phyloP scores from a whole-genome alignment of 805 yeast species.

The Crinitomyces ghanaensis region DNA sequence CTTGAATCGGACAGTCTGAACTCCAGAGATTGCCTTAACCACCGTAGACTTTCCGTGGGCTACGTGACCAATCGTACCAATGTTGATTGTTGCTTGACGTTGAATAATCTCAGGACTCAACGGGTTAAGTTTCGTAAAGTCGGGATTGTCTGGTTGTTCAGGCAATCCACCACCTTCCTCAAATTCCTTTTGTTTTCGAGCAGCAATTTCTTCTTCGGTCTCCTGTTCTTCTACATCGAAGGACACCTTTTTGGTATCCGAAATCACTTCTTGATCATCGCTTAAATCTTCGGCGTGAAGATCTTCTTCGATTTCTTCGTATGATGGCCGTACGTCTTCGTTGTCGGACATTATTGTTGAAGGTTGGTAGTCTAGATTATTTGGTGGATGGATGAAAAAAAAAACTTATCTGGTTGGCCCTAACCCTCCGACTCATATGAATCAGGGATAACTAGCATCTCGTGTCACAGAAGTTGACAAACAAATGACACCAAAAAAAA shows the following conservation, averaged over 20 bases:
- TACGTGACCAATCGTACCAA: conserved; percentile 95
- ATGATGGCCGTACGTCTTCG: conserved; percentile 35
- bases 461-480: no score
- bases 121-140: conserved; percentile 71
- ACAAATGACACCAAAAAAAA: no score
- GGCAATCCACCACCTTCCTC: conserved; percentile 99
- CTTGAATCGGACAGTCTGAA: conserved; percentile 97
- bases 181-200: conserved; percentile 67
- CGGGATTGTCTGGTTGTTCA: conserved; percentile 87
- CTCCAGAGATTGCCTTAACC: conserved; percentile 94
- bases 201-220: conserved; percentile 46
- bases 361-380: conserved; percentile 71
- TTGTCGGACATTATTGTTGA: conserved; percentile 76
- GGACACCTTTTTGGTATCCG: conserved; percentile 68
- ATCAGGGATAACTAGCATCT: no score
- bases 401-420: no score
- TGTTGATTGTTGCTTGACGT: conserved; percentile 97
- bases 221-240: conserved; percentile 58
- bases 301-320: conserved; percentile 33
- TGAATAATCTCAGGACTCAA: conserved; percentile 83
- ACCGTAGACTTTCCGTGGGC: conserved; percentile 94
- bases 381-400: no score
- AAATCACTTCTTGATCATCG: conserved; percentile 31
- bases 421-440: no score
- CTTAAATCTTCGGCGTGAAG: conserved; percentile 26